Evolutionary conservation across 345 rosid genomes (phyloP).

Genomic region (Eutrema japonicum): DNA sequence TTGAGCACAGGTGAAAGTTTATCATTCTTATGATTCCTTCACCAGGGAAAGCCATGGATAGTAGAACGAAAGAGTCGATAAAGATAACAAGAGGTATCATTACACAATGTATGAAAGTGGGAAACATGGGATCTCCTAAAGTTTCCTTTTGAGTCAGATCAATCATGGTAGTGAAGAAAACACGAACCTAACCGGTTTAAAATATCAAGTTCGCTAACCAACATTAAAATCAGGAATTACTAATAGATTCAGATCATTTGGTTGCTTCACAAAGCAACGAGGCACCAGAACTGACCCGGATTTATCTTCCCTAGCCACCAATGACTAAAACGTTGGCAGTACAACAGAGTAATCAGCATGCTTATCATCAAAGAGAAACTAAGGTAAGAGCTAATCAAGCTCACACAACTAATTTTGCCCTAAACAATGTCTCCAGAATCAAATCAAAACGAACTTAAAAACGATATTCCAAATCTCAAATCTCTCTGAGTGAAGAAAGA

Average conservation of each 20-base stretch:
- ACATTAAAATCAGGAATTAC: background rate
- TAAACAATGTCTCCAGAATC: slow-evolving; percentile 30
- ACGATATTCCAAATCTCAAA: slow-evolving; percentile 38
- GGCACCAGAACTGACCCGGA: slow-evolving; percentile 18
- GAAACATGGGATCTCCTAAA: slow-evolving; percentile 2
- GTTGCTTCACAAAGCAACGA: slow-evolving; percentile 20
- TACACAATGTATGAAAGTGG: background rate
- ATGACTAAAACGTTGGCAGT: slow-evolving; percentile 12
- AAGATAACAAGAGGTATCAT: background rate
- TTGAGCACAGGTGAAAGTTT: no score
- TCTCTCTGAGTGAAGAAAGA: slow-evolving; percentile 9
- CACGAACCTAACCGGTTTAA: background rate
- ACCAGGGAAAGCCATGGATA: background rate
- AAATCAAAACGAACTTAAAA: slow-evolving; percentile 1
- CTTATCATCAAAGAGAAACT: slow-evolving; percentile 21
- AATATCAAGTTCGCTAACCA: background rate
- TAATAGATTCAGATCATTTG: background rate
- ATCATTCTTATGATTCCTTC: background rate
- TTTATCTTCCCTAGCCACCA: slow-evolving; percentile 1
- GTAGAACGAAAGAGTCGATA: background rate
- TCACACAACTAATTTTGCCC: slow-evolving; percentile 39
- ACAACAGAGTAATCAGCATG: background rate
- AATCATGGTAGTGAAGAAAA: slow-evolving; percentile 4
- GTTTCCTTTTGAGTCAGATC: slow-evolving; percentile 18
- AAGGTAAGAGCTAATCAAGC: slow-evolving; percentile 17